Conservation (phyloP, 306 rosid species). For the Cucurbita maxima region DNA sequence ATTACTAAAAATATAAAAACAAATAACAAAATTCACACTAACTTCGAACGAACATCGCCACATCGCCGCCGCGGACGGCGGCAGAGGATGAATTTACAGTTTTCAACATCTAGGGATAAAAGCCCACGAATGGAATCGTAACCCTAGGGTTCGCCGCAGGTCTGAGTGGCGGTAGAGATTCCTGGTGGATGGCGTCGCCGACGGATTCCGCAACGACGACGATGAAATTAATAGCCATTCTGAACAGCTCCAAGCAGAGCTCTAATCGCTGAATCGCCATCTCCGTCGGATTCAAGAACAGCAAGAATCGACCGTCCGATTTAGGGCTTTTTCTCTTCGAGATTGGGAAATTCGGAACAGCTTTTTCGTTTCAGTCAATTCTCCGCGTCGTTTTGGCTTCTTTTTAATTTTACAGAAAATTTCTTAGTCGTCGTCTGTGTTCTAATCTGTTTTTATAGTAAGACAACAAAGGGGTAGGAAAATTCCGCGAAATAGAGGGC, state of each 20-base stretch:
- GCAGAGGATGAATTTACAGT: neutral
- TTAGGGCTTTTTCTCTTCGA: neutral
- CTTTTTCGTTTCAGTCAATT: neutral
- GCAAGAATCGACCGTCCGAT: neutral
- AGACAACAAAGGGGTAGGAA: neutral
- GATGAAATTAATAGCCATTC: slow-evolving; percentile 54
- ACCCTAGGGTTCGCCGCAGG: neutral
- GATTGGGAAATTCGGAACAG: no score
- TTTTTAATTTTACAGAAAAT: neutral
- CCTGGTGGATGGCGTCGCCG: slow-evolving; percentile 28
- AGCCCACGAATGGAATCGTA: slow-evolving; percentile 43
- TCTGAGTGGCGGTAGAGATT: slow-evolving; percentile 2
- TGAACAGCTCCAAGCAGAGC: slow-evolving; percentile 38
- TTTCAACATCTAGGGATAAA: slow-evolving; percentile 20
- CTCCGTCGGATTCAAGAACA: neutral
- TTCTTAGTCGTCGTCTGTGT: neutral
- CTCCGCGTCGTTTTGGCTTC: neutral
- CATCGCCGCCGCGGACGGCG: neutral
- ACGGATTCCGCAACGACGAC: slow-evolving; percentile 58
- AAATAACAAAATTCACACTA: neutral
- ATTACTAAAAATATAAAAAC: neutral
- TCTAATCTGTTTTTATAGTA: neutral
- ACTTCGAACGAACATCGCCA: neutral
- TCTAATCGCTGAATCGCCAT: slow-evolving; percentile 57
- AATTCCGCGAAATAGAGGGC: neutral